A percentile compares a stretch with the other conserved stretches of the same genome.
These are phyloP conservation scores for Penicillium sp. DNA, from an alignment of 2,329 filamentous ascomycete genomes.

Conservation along the genomic window DNA sequence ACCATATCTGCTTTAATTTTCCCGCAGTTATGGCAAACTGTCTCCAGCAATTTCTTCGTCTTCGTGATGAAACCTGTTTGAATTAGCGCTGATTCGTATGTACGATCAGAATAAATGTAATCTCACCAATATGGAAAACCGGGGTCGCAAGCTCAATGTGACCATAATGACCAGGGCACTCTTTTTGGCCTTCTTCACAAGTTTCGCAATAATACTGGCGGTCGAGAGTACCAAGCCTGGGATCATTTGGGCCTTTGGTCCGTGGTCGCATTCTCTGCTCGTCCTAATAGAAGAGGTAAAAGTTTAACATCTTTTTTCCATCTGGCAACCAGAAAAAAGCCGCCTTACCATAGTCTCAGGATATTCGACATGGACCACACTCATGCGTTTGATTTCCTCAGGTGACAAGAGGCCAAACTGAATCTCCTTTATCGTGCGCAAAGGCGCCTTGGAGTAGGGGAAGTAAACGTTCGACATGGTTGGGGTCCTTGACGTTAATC, in stretches of 20 bases:
- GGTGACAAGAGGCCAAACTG: constrained; percentile 97
- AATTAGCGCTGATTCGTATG: constrained; percentile 1
- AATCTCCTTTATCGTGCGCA: constrained; percentile 98
- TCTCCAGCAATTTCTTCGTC: constrained; percentile 98
- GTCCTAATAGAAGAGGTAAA: constrained; percentile 51
- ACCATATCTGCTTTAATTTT: constrained; percentile 97
- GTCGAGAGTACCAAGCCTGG: constrained; percentile 93
- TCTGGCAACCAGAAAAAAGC: constrained; percentile 16
- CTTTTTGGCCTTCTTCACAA: constrained; percentile 90
- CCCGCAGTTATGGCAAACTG: constrained; percentile 98
- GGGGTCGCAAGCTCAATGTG: constrained; percentile 97
- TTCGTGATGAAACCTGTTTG: constrained; percentile 87
- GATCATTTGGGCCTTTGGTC: constrained; percentile 89
- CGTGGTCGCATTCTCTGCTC: constrained; percentile 88
- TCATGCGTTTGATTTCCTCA: constrained; percentile 99
- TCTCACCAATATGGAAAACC: constrained; percentile 75
- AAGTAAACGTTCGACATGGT: constrained; percentile 92
- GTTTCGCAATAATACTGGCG: constrained; percentile 93
- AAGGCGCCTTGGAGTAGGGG: constrained; percentile 84
- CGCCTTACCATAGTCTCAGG: constrained; percentile 84
- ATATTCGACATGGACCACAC: constrained; percentile 91
- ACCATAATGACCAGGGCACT: constrained; percentile 96
- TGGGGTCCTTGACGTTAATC: constrained; percentile 21
- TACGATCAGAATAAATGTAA: not conserved
- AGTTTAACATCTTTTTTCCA: constrained; percentile 9